A percentile compares a stretch with the other conserved stretches of the same genome.
phyloP scores from a whole-genome alignment of 2,329 filamentous ascomycete genomes.

The Coleophoma cylindrospora region DNA sequence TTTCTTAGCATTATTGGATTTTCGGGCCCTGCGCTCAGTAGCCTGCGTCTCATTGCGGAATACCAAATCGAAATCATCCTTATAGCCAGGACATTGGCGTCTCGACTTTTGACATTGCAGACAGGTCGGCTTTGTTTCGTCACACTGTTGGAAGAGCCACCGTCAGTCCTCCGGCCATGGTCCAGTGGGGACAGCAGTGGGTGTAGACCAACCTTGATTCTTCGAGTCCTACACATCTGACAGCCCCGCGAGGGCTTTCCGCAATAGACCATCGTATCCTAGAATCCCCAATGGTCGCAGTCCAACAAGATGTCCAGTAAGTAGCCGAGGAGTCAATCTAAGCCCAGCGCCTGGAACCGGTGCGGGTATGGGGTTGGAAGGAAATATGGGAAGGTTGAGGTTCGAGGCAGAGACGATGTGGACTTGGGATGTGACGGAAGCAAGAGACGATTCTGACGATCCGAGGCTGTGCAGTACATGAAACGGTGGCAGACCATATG shows the following conservation, averaged over 20 bases:
- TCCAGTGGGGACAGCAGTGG: neutral
- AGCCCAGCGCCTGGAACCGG: neutral
- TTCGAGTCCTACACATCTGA: constrained; percentile 67
- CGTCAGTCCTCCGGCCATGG: neutral
- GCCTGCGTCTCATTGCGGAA: constrained; percentile 69
- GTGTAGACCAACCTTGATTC: constrained; percentile 60
- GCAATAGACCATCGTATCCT: constrained; percentile 54
- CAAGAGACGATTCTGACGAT: constrained; percentile 4
- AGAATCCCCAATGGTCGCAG: neutral
- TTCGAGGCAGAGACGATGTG: neutral
- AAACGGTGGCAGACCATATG: constrained; percentile 13
- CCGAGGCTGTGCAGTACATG: constrained; percentile 5
- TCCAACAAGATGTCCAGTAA: neutral
- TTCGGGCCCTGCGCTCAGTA: constrained; percentile 57
- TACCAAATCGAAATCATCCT: constrained; percentile 67
- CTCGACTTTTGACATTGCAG: constrained; percentile 60
- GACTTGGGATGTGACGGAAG: constrained; percentile 3
- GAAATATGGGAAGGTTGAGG: neutral
- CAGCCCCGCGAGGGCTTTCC: constrained; percentile 65
- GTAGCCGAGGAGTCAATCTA: neutral
- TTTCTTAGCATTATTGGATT: constrained; percentile 46
- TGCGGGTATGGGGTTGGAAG: neutral
- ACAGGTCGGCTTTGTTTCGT: constrained; percentile 62
- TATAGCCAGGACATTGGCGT: constrained; percentile 61
- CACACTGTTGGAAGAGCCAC: constrained; percentile 43